Percentiles rank a stretch among this genome's conserved stretches.
Conservation (phyloP, 345 rosid species). For the Euclidium syriacum region DNA sequence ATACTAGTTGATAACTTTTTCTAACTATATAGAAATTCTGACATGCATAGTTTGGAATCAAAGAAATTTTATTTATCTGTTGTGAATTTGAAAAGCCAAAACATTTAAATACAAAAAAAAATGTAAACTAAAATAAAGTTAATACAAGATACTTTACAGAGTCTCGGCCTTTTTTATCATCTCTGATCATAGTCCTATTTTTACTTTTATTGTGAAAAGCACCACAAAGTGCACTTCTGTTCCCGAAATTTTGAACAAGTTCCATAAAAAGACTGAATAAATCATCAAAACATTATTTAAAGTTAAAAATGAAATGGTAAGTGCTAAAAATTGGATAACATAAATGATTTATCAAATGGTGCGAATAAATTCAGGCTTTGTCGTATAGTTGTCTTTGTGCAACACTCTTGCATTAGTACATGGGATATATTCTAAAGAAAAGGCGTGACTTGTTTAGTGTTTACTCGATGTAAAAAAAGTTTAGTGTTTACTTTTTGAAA, state of each 20-base stretch:
- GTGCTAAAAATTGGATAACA: neutral
- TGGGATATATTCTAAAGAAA: constrained; percentile 6
- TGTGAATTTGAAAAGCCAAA: constrained; percentile 1
- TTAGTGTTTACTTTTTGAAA: neutral
- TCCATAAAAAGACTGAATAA: constrained; percentile 18
- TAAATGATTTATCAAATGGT: constrained; percentile 5
- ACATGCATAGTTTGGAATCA: constrained; percentile 17
- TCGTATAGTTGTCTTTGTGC: constrained; percentile 40
- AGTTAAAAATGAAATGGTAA: neutral
- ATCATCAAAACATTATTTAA: constrained; percentile 26
- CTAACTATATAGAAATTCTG: neutral
- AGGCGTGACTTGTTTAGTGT: neutral
- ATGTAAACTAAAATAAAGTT: neutral
- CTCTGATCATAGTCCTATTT: constrained; percentile 30
- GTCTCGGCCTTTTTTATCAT: constrained; percentile 26
- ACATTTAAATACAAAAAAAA: neutral
- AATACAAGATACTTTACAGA: constrained; percentile 25
- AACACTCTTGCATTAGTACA: constrained; percentile 12
- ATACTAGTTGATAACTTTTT: neutral
- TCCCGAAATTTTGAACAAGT: constrained; percentile 31
- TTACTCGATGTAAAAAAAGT: too few species aligned
- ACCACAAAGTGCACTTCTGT: constrained; percentile 33
- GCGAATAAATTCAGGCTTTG: constrained; percentile 31
- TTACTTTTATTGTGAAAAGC: constrained; percentile 32
- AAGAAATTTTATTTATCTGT: neutral